These are phyloP conservation scores for Cicer arietinum DNA, from an alignment of 306 rosid genomes.

Conservation along the genomic window DNA sequence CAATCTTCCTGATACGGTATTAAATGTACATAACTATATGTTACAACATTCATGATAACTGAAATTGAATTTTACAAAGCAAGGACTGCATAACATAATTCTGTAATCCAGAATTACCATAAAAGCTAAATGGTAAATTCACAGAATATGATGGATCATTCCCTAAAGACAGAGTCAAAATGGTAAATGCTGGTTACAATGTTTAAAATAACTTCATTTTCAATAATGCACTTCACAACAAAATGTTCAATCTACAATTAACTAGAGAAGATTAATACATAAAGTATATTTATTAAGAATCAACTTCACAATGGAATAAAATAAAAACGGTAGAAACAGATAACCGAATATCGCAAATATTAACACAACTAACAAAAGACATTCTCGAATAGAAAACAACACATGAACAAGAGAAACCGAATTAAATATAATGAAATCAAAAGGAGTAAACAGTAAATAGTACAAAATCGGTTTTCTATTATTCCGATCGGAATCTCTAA, in stretches of 20 bases:
- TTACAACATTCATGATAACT: conserved; percentile 6
- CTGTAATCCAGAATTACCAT: conserved; percentile 22
- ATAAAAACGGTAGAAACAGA: conserved; percentile 23
- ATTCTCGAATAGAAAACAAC: conserved; percentile 13
- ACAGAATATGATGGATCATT: background rate
- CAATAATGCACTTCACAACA: background rate
- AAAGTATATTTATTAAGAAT: conserved; percentile 3
- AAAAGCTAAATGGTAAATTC: conserved; percentile 13
- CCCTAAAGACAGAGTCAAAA: background rate
- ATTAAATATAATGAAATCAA: conserved; percentile 33
- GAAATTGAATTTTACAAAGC: conserved; percentile 29
- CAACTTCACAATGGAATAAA: background rate
- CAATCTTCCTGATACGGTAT: background rate
- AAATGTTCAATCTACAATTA: conserved; percentile 34
- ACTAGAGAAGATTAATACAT: conserved; percentile 8
- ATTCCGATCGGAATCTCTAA: conserved; percentile 32
- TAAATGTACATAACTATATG: conserved; percentile 16
- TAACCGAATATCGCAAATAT: conserved; percentile 1
- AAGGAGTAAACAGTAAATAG: conserved; percentile 2
- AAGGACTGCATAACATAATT: background rate
- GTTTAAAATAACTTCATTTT: background rate
- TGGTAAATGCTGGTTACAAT: background rate
- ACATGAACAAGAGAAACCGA: conserved; percentile 34
- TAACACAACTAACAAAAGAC: conserved; percentile 2
- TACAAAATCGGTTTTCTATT: background rate